Evolutionary conservation across 2,329 filamentous ascomycete genomes (phyloP).

Genomic region (Aspergillus unguis): DNA sequence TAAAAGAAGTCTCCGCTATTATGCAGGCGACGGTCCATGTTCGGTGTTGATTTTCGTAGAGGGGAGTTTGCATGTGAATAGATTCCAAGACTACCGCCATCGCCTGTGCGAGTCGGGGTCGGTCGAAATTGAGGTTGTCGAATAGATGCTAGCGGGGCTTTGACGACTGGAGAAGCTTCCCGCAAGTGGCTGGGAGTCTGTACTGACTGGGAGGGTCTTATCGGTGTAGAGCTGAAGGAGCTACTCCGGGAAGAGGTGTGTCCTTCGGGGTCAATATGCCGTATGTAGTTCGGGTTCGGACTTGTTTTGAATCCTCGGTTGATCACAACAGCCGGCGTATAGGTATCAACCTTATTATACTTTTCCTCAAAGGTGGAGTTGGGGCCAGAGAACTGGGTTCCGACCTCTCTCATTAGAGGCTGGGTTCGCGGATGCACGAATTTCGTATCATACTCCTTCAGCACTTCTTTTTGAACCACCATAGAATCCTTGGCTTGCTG

Average conservation of each 20-base stretch:
- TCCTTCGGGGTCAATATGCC: slow-evolving; percentile 67
- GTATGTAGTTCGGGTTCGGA: slow-evolving; percentile 75
- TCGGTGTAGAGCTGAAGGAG: slow-evolving; percentile 44
- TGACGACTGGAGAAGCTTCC: slow-evolving; percentile 46
- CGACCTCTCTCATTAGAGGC: slow-evolving; percentile 71
- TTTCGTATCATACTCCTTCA: slow-evolving; percentile 94
- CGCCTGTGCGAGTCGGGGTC: slow-evolving; percentile 44
- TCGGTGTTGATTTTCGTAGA: slow-evolving; percentile 72
- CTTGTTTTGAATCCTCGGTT: slow-evolving; percentile 76
- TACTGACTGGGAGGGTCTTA: slow-evolving; percentile 33
- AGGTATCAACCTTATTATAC: slow-evolving; percentile 57
- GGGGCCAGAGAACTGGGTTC: slow-evolving; percentile 66
- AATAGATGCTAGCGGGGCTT: slow-evolving; percentile 44
- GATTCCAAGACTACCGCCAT: slow-evolving; percentile 76
- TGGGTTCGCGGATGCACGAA: slow-evolving; percentile 90
- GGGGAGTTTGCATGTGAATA: slow-evolving; percentile 79
- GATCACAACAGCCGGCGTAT: slow-evolving; percentile 61
- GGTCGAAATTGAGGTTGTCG: slow-evolving; percentile 54
- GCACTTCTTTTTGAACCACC: slow-evolving; percentile 84
- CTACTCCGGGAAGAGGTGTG: slow-evolving; percentile 33
- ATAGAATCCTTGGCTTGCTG: slow-evolving; percentile 82
- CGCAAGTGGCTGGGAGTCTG: slow-evolving; percentile 46
- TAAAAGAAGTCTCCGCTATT: slow-evolving; percentile 37
- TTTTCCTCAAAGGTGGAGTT: slow-evolving; percentile 43
- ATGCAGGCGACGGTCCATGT: slow-evolving; percentile 42